phyloP scores from a whole-genome alignment of 768 basidiomycete genomes.

The Pholiota conissans region DNA sequence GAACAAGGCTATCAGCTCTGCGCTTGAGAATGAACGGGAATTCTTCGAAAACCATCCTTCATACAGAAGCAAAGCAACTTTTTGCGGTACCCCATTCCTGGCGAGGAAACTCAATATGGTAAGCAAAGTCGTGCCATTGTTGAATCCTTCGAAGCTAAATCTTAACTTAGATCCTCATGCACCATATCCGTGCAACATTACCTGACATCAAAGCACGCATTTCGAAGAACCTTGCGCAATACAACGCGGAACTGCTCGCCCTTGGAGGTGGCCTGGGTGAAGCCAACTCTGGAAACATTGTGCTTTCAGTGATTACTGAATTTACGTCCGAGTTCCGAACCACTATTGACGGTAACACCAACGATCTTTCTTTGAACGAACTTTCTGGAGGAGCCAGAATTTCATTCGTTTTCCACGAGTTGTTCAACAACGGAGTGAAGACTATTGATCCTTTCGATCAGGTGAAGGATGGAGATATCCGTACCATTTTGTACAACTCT shows the following conservation, averaged over 20 bases:
- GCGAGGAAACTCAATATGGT: conserved; percentile 95
- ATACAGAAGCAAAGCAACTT: conserved; percentile 92
- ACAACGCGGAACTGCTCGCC: conserved; percentile 74
- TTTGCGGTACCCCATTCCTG: conserved; percentile 96
- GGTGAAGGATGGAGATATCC: conserved; percentile 97
- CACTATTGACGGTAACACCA: conserved; percentile 95
- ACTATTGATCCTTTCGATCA: conserved; percentile 98
- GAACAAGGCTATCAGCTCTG: conserved; percentile 79
- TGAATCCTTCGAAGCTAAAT: background rate
- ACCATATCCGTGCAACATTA: conserved; percentile 96
- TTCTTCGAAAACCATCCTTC: conserved; percentile 95
- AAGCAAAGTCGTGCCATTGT: conserved; percentile 21
- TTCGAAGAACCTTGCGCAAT: conserved; percentile 87
- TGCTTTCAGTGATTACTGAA: conserved; percentile 97
- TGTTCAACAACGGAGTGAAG: conserved; percentile 96
- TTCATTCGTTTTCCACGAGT: conserved; percentile 97
- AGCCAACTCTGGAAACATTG: conserved; percentile 83
- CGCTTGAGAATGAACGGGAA: conserved; percentile 85
- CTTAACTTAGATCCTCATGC: conserved; percentile 85
- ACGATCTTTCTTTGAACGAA: conserved; percentile 93
- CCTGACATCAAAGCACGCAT: conserved; percentile 98
- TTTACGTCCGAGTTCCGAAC: conserved; percentile 97
- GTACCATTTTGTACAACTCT: conserved; percentile 95
- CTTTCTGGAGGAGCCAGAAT: conserved; percentile 98
- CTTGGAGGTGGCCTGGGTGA: conserved; percentile 91